phyloP scores from a whole-genome alignment of 1,139 yeast species.

The Debaryomyces robertsiae region DNA sequence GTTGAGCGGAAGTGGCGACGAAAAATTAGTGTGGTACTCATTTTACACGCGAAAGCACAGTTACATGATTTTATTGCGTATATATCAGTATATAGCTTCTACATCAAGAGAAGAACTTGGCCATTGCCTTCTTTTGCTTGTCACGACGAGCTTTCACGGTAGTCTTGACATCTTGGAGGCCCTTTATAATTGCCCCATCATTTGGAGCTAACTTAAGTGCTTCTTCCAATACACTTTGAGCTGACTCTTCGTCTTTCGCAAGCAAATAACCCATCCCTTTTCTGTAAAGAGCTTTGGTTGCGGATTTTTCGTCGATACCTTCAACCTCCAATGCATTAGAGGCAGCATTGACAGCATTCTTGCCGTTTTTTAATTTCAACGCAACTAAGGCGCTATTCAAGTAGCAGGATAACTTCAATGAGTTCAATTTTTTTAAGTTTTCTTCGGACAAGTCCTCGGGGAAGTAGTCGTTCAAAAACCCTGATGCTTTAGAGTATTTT shows the following conservation, averaged over 20 bases:
- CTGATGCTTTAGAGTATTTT: conserved; percentile 73
- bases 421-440: conserved; percentile 49
- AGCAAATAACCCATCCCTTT: conserved; percentile 75
- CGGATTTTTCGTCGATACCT: conserved; percentile 62
- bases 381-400: conserved; percentile 79
- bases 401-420: conserved; percentile 61
- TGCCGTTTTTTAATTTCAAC: conserved; percentile 60
- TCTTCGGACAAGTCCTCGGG: conserved; percentile 69
- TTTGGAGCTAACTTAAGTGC: conserved; percentile 70
- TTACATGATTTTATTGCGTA: conserved; percentile 6
- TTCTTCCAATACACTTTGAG: conserved; percentile 63
- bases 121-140: conserved; percentile 80
- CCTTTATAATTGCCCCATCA: conserved; percentile 74
- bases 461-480: conserved; percentile 69
- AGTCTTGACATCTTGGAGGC: conserved; percentile 62
- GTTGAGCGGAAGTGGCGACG: conserved; percentile 16
- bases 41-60: conserved; percentile 9
- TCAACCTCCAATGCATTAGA: conserved; percentile 67
- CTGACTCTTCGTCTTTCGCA: conserved; percentile 70
- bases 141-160: conserved; percentile 57
- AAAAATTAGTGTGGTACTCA: conserved; percentile 11
- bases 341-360: conserved; percentile 61
- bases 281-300: conserved; percentile 84
- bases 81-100: conserved; percentile 7
- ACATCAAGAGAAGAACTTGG: conserved; percentile 63